Conservation (phyloP, 202 grass and related monocot genomes). For the Brachypodium distachyon region DNA sequence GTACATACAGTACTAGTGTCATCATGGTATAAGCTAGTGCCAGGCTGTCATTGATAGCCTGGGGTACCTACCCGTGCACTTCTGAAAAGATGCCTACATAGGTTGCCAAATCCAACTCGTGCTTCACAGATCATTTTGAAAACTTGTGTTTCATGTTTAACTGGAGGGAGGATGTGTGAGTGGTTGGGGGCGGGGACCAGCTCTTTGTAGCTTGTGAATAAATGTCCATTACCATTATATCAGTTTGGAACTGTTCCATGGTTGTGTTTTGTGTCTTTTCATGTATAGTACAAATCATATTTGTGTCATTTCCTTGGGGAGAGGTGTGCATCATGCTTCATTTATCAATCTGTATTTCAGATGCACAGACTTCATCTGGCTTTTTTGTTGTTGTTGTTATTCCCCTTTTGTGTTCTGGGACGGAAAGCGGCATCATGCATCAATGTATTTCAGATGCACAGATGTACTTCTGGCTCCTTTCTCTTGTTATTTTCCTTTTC, state of each 20-base stretch:
- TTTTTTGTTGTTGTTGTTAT: too few species aligned
- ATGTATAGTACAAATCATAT: neutral
- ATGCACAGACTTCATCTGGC: too few species aligned
- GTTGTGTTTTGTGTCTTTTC: neutral
- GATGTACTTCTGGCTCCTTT: too few species aligned
- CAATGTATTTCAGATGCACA: neutral
- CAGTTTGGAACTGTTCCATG: neutral
- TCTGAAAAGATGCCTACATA: slow-evolving; percentile 12
- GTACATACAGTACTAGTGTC: neutral
- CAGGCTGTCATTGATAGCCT: neutral
- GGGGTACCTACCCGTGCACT: neutral
- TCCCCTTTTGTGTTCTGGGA: neutral
- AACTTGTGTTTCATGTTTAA: slow-evolving; percentile 7
- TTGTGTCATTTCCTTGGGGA: neutral
- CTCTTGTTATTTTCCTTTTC: neutral
- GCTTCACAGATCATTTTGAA: neutral
- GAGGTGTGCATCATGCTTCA: neutral
- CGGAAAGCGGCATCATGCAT: neutral
- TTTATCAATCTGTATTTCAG: neutral
- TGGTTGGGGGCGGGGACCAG: too few species aligned
- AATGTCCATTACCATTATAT: neutral
- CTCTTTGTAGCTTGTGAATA: too few species aligned
- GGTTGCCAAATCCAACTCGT: slow-evolving; percentile 5
- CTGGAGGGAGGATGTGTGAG: too few species aligned
- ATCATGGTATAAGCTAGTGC: neutral